Evolutionary conservation across 495 filamentous ascomycete genomes (phyloP), one percentile per base, ranked within the genome.

Genomic region (Stereocaulon alpinum): DNA sequence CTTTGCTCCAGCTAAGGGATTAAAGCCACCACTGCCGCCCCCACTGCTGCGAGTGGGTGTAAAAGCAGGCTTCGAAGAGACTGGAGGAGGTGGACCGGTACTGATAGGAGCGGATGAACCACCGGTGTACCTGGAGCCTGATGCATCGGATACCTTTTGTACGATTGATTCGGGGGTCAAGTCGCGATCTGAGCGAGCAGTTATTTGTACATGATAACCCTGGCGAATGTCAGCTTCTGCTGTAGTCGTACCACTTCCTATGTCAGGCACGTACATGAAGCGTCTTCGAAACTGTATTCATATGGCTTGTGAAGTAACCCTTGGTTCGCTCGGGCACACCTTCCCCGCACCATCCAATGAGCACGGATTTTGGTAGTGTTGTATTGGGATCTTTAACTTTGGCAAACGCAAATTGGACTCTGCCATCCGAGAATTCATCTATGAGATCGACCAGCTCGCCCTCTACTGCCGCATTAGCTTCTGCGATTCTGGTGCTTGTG

Each of bases 281-380:
- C 58, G 95, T 77, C 70, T 94, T 96, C 34, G 89, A 84, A 30
- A 96, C 89, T 18, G 88, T 83, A 60, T 88, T 83, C 20, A 91
- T 71, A 74, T 99, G 91, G 68, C 90, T 96, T 40, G 89, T 96
- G 67, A 97, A 99, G 69, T 97, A 97, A 27, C 93, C 93, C 69
- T 97, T 97, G 17, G 91, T 96, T 65, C 91, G 79, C 75, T 97
- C 93, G 9, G 93, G 93, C n/a, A 99, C 93, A 58, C 94, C 94
- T 65, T 95, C 91, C 44, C 93, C 93, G 70, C 93, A 99, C 93
- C 93, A 99, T 44, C 84, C 91, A 66, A 99, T 89, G 52, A 99
- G 77, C 44, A 93, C 90, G 69, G 86, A 87, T 74, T 99, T 99
- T 29, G 92, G 89, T 10, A 99, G 77, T 6, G 83, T 80, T 1